Base-by-base conservation (phyloP, 768 basidiomycete genomes). In the Rhodotorula babjevae region DNA sequence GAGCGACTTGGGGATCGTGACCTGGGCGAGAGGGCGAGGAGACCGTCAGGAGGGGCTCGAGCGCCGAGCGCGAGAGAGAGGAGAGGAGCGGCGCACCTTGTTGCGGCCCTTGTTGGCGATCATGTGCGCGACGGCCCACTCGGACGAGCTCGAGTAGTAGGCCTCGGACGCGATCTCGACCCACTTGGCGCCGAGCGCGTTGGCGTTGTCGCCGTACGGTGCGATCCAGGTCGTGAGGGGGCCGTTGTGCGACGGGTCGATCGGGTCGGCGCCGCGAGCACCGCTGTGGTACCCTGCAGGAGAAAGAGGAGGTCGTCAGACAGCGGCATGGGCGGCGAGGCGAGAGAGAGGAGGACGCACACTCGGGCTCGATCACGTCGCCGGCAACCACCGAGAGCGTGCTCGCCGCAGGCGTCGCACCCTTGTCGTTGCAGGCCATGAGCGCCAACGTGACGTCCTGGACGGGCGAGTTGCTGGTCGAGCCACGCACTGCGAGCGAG, bases 291-390 rank as follows among this genome's bases (percentile, higher is more conserved):
- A 60, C 50, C 65, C 65, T 49, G 42, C 15, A 4, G 21, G 16
- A 21, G 3, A 3, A 10, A 3, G 33, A 8, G 1, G 8, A 10
- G 25, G 19, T 9, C 4, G 19, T 33, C 15, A 40, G 25, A 25
- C 25, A 21, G 36, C 11, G 5, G 7, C 10, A 5, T 5, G 1
- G 47, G 21, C 3, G 25, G 19, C 31, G 31, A 14, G 61, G n/a
- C n/a, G 3, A 31, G 11, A 21, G 31, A 19, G 23, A 49, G 27
- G 19, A 14, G 18, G 11, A 36, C 61, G 47, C 18, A 62, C 63
- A 65, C 42, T 65, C 40, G 8, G 67, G 60, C 53, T 68, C 67
- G 49, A 68, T 53, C 21, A n/a, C 44, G 61, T 60, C 67, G 36
- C 67, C 67, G 5, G 67, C 25, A 7, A 60, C 50, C 10, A 68